phyloP scores from a whole-genome alignment of 1,139 yeast species.

The Saccharomyces hybrid region DNA sequence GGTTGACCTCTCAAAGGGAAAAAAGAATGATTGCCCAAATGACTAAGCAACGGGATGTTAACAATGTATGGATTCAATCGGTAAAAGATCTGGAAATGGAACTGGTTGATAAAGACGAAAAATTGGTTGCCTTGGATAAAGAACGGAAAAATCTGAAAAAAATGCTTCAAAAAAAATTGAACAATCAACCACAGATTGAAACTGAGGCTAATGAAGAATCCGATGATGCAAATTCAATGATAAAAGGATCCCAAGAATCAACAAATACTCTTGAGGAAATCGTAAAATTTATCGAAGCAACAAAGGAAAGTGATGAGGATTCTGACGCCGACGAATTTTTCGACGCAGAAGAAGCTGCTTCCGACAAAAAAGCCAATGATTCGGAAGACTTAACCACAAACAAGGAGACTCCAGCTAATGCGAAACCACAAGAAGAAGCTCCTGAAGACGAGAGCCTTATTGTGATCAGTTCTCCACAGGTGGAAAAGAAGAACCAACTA shows the following conservation, averaged over 20 bases:
- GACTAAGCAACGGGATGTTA: constrained; percentile 74
- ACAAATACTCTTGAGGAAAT: constrained; percentile 33
- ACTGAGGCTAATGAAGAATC: constrained; percentile 12
- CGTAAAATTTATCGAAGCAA: constrained; percentile 43
- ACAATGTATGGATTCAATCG: constrained; percentile 85
- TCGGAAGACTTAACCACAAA: constrained; percentile 7
- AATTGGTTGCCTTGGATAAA: constrained; percentile 63
- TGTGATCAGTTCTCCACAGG: constrained; percentile 23
- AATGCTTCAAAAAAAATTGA: constrained; percentile 38
- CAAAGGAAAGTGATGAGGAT: constrained; percentile 56
- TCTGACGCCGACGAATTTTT: constrained; percentile 65
- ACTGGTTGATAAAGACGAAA: constrained; percentile 65
- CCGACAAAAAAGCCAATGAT: constrained; percentile 16
- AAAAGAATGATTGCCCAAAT: constrained; percentile 43
- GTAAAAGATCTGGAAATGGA: constrained; percentile 80
- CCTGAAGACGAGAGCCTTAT: not conserved
- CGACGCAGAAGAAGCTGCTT: constrained; percentile 69
- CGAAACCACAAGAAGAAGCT: constrained; percentile 2
- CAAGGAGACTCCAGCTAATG: constrained; percentile 2
- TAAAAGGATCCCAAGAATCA: constrained; percentile 7
- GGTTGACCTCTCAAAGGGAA: constrained; percentile 31
- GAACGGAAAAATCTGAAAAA: constrained; percentile 64
- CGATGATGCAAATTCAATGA: constrained; percentile 6
- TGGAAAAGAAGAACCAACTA: constrained; percentile 38
- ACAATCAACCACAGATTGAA: constrained; percentile 9